Evolutionary conservation across 1,284 basidiomycete genomes (phyloP), one percentile per base, ranked within the genome.

Genomic region (Pholiota adiposa): DNA sequence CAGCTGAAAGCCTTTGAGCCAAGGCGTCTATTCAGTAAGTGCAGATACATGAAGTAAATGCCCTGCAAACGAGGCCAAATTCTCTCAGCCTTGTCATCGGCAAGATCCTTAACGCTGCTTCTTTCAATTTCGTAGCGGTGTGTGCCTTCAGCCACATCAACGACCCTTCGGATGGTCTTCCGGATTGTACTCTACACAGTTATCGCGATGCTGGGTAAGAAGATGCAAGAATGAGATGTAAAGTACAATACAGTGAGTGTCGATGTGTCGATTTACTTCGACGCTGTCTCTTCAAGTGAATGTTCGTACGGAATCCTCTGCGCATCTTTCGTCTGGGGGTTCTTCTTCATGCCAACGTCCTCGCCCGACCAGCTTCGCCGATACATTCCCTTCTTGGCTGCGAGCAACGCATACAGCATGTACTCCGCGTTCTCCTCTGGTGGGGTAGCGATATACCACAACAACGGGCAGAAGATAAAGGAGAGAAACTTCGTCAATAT

Each of bases 221-320:
- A n/a, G n/a, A n/a, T n/a, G n/a, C n/a, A n/a, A n/a, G 29, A 5
- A 31, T 31, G 29, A 5, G 29, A 5, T 31, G 11, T 5, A 11
- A 31, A 31, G 29, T 31, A 31, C 29, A 31, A 11, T 31, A 31
- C 11, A 31, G 11, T 31, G 29, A 31, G 29, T 31, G 4, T 4
- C 29, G 29, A 4, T 31, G 5, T 11, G 11, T 31, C 14, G 6
- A 4, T 16, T 16, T 48, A 46, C 19, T 36, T 44, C 12, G 43
- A 48, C 21, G 29, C 29, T 14, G 46, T 56, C 21, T 38, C 73
- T 51, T 74, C 65, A 3, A 77, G 64, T 0, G 79, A 79, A 64
- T 83, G 82, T 36, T 79, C 76, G 79, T 81, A 83, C 27, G 83
- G 56, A 54, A 69, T 71, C 56, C 72, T 70, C 63, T 74, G 69